Evolutionary conservation across 2,329 filamentous ascomycete species (phyloP).

Genomic region (Apiospora pterosperma): DNA sequence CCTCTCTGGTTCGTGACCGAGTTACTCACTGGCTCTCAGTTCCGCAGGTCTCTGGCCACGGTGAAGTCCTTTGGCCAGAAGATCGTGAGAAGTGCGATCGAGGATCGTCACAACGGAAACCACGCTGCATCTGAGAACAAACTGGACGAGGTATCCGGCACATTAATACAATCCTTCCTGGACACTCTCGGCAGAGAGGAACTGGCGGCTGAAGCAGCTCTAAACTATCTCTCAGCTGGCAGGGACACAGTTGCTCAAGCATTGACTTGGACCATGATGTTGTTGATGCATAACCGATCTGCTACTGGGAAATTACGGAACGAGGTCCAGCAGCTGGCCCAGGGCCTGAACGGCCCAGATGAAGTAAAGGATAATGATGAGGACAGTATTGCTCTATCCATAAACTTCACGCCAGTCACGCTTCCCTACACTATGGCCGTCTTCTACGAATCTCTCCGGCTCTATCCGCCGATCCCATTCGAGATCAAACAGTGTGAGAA

Average conservation of each 20-base stretch:
- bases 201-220: slow-evolving; percentile 60
- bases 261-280: slow-evolving; percentile 61
- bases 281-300: slow-evolving; percentile 49
- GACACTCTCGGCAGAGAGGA: slow-evolving; percentile 51
- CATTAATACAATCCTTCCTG: slow-evolving; percentile 57
- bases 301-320: slow-evolving; percentile 37
- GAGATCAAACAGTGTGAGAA: slow-evolving; percentile 59
- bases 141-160: slow-evolving; percentile 45
- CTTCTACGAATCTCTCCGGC: slow-evolving; percentile 59
- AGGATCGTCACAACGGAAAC: slow-evolving; percentile 30
- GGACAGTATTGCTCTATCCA: slow-evolving; percentile 18
- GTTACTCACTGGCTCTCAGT: slow-evolving; percentile 41
- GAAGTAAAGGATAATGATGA: neutral
- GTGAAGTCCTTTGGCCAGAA: slow-evolving; percentile 53
- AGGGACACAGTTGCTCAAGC: slow-evolving; percentile 64
- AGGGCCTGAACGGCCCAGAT: slow-evolving; percentile 3
- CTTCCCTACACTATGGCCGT: slow-evolving; percentile 58
- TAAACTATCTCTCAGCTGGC: slow-evolving; percentile 64
- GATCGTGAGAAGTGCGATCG: slow-evolving; percentile 54
- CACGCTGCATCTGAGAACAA: slow-evolving; percentile 18
- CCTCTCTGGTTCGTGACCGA: slow-evolving; percentile 61
- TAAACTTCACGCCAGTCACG: slow-evolving; percentile 36
- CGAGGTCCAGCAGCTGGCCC: slow-evolving; percentile 33
- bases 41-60: slow-evolving; percentile 45
- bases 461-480: slow-evolving; percentile 63